Base-by-base conservation (phyloP, 768 basidiomycete species). In the Auriscalpium microsporum region DNA sequence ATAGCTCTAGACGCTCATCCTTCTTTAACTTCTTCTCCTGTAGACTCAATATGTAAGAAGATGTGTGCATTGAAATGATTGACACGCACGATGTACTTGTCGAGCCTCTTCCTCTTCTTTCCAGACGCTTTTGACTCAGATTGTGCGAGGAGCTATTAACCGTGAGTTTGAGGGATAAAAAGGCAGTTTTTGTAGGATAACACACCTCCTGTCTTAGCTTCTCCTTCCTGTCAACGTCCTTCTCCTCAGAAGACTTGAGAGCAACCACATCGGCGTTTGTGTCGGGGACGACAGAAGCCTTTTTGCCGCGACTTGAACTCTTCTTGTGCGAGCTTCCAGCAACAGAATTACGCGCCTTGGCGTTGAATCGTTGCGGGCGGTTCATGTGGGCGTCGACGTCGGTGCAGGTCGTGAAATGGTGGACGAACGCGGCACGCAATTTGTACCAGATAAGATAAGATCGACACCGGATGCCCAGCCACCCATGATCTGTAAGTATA, bases 11-110 rank as follows among this genome's bases (percentile, higher is more conserved):
- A 46, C 93, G 81, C 58, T 91, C 90, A 65, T 96, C 94, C 67
- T 93, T 90, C 71, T 87, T 91, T 48, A 95, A 72, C 70, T 94
- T 94, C 72, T 94, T 94, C 50, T 91, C 87, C 91, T 94, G 58
- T 48, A 55, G 1, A 46, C 42, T 46, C 2, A 48, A 16, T 37
- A 11, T 16, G 37, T 38, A 10, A 23, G 10, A 11, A 48, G 17
- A 17, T 28, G 28, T 28, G 4, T 8, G 40, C 44, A 17, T 23
- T 10, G 8, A 40, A n/a, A 35, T 42, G 37, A 19, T 13, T 33
- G 50, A 37, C 38, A 63, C 73, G 56, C 48, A 75, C 76, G 57
- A 81, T 78, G 57, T 75, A 81, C 14, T 73, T 72, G 23, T 81
- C 79, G 14, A 81, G 69, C 11, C 75, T 64, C 61, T 75, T 77